phyloP scores from a whole-genome alignment of 148 eudicot species.

The Amaranthus cruentus region DNA sequence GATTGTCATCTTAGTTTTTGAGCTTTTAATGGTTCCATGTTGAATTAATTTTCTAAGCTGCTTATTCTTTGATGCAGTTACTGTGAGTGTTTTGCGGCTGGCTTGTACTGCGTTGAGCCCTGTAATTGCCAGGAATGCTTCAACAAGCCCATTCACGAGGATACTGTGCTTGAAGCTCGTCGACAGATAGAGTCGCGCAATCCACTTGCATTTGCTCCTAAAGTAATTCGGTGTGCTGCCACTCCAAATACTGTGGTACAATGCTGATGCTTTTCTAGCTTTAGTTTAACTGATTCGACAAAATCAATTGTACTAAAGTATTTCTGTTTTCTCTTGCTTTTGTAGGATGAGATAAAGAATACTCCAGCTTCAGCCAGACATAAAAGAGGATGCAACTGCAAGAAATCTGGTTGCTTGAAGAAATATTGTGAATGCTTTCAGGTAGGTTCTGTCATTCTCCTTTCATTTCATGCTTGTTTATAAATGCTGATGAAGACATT shows the following conservation, averaged over 20 bases:
- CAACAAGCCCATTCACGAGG: slow-evolving; percentile 41
- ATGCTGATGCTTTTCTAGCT: not conserved
- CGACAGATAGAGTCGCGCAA: slow-evolving; percentile 46
- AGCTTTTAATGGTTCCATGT: not conserved
- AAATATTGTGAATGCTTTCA: slow-evolving; percentile 52
- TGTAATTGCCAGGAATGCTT: slow-evolving; percentile 43
- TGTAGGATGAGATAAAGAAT: slow-evolving; percentile 28
- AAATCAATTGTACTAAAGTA: too few species aligned
- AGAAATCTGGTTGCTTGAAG: slow-evolving; percentile 46
- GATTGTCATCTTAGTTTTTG: not conserved
- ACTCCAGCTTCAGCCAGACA: slow-evolving; percentile 55
- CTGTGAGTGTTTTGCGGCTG: slow-evolving; percentile 51
- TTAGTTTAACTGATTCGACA: not conserved
- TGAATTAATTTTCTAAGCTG: not conserved
- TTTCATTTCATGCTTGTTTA: not conserved
- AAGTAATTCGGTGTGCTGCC: slow-evolving; percentile 32
- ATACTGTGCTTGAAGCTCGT: slow-evolving; percentile 42
- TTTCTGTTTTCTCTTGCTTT: slow-evolving; percentile 5
- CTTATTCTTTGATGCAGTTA: slow-evolving; percentile 28
- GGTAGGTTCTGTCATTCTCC: slow-evolving; percentile 22
- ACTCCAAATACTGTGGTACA: slow-evolving; percentile 27
- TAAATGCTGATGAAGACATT: slow-evolving; percentile 2
- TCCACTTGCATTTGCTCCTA: slow-evolving; percentile 54
- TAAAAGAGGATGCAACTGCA: slow-evolving; percentile 50
- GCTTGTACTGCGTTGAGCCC: slow-evolving; percentile 45